These are phyloP conservation scores for Brachypodium distachyon DNA, from an alignment of 202 grass and related monocot genomes.

Conservation along the genomic window DNA sequence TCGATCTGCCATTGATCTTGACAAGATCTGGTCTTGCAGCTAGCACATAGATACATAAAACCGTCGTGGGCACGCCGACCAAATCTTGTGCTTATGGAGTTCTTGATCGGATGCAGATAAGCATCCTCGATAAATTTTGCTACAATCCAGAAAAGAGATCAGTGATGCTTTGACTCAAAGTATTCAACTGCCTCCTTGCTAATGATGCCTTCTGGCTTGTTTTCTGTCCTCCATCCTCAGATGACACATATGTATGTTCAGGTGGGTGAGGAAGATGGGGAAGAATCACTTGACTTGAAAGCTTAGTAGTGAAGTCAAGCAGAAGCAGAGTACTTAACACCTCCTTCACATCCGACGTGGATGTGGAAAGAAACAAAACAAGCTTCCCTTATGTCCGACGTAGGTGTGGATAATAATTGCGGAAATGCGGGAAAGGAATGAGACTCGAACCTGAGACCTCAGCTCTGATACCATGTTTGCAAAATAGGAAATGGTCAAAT, in stretches of 20 bases:
- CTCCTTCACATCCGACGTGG: too few relatives aligned
- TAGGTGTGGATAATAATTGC: too few relatives aligned
- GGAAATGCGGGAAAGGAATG: too few relatives aligned
- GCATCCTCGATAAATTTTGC: constrained; percentile 29
- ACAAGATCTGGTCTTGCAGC: constrained; percentile 1
- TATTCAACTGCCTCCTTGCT: constrained; percentile 14
- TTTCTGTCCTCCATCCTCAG: constrained; percentile 5
- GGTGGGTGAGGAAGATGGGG: not conserved
- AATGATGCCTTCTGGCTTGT: constrained; percentile 4
- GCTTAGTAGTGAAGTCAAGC: too few relatives aligned
- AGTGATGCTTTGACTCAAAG: constrained; percentile 8
- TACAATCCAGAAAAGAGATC: not conserved
- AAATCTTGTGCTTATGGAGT: constrained; percentile 2
- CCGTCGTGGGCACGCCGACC: not conserved
- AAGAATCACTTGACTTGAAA: constrained; percentile 7
- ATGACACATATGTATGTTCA: constrained; percentile 28
- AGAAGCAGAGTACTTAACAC: too few relatives aligned
- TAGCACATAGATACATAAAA: not conserved
- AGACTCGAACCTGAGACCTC: too few relatives aligned
- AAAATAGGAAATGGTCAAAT: too few relatives aligned
- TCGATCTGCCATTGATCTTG: not conserved
- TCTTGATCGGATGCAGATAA: constrained; percentile 8
- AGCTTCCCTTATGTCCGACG: too few relatives aligned
- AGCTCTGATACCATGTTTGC: too few relatives aligned
- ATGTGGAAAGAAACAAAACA: too few relatives aligned